Evolutionary conservation across 306 rosid genomes (phyloP), one percentile per base, ranked within the genome.

Genomic region (Prinsepia uniflora): DNA sequence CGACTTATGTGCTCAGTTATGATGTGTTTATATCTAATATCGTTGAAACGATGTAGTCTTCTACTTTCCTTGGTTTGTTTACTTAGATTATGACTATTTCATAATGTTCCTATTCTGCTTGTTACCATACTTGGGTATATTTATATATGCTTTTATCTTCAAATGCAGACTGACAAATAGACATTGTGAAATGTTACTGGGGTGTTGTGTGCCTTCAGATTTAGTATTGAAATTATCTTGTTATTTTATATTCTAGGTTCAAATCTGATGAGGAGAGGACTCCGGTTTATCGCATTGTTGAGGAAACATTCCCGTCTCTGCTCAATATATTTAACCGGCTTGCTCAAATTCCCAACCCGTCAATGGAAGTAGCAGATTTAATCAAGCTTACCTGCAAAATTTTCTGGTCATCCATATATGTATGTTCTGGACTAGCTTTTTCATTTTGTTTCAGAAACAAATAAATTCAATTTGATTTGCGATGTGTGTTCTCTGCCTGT

Each of bases 361-460:
- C 96, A 63, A 81, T 89, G 69, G 99, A 95, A 82, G 83, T 95
- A 56, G 96, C 97, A 44, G 99, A 95, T 63, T 80, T 89, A 59
- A 95, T 95, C 86, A 91, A 95, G 86, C 90, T 91, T 76, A 95
- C 91, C 80, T 95, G 99, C 79, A 94, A 94, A 91, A 94, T 94
- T 76, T 94, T 94, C 80, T 94, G 99, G 99, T 94, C 99, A 55
- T 94, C 97, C n/a, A 89, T 95, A 70, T 95, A 95, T 84, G 97
- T 95, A 86, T 0, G 97, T 65, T 42, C 24, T 68, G 59, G 62
- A 59, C 19, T 30, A 43, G n/a, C 19, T 17, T 0, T 18, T 22
- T 22, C 30, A 0, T 34, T 70, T 24, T 70, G 45, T 42, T 17
- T 67, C 34, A 50, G 36, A n/a, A 68, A 68, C 36, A 30, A 30